Evolutionary conservation across 768 basidiomycete genomes (phyloP), one percentile per base, ranked within the genome.

Genomic region (Calocera cornea): DNA sequence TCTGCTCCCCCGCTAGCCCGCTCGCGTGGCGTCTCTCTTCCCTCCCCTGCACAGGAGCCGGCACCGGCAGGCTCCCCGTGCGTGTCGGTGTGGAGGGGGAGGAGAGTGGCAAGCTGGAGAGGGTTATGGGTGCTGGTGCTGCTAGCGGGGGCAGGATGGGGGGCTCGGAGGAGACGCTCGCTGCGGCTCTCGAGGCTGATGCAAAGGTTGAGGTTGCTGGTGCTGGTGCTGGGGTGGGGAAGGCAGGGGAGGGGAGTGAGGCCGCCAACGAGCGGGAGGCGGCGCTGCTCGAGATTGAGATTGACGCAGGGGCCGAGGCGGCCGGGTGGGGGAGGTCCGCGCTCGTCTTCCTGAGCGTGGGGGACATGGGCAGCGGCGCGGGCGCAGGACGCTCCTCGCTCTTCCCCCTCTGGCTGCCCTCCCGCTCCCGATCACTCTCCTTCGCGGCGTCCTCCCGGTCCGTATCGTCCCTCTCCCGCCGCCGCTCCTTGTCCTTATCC

Each of bases 11-110:
- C n/a, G n/a, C n/a, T n/a, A n/a, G n/a, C n/a, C n/a, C n/a, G n/a
- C n/a, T n/a, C n/a, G n/a, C n/a, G n/a, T n/a, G n/a, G n/a, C n/a
- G n/a, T n/a, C n/a, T n/a, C n/a, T n/a, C n/a, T n/a, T n/a, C n/a
- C n/a, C n/a, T n/a, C n/a, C n/a, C n/a, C n/a, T n/a, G n/a, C n/a
- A 66, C 79, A 80, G 19, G 75, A 80, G 34, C 71, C 75, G 41
- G 75, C 77, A 49, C 78, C 76, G 36, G 78, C 36, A 38, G 7
- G 36, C 36, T 38, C 36, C 36, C 36, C 36, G 36, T 38, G 36
- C 36, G 36, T 14, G 36, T 38, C 14, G 36, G 36, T 14, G 36
- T 38, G 36, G 38, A n/a, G 31, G 19, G 65, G 41, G 47, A 19
- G 8, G 65, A 24, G n/a, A 38, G 65, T 14, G 34, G 7, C 16